These are phyloP conservation scores for Baudoinia panamericana DNA, from an alignment of 495 filamentous ascomycete species.

Conservation along the genomic window DNA sequence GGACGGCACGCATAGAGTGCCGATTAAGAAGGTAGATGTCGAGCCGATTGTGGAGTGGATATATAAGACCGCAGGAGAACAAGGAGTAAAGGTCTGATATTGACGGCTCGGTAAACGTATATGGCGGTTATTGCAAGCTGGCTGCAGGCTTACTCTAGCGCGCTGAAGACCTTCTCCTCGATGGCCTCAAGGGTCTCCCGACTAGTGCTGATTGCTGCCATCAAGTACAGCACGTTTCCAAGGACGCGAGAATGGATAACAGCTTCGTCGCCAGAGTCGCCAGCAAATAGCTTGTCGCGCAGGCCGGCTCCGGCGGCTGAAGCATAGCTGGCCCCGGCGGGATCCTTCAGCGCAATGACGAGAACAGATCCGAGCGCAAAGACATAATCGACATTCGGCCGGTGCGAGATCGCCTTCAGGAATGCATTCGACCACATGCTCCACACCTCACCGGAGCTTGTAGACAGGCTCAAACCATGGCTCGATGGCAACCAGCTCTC, in stretches of 20 bases:
- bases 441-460: constrained; percentile 36
- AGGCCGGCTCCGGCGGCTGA: constrained; percentile 49
- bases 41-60: constrained; percentile 36
- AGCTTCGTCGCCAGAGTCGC: constrained; percentile 25
- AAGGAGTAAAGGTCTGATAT: constrained; percentile 17
- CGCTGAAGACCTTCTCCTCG: constrained; percentile 14
- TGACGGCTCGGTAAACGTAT: no score
- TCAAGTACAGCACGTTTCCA: constrained; percentile 65
- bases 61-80: constrained; percentile 15
- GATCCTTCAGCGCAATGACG: constrained; percentile 45
- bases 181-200: constrained; percentile 9
- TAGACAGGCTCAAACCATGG: background rate
- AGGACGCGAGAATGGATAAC: constrained; percentile 60
- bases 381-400: constrained; percentile 43
- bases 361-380: constrained; percentile 61
- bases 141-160: constrained; percentile 3
- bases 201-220: constrained; percentile 52
- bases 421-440: constrained; percentile 52
- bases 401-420: constrained; percentile 41
- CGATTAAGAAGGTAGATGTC: constrained; percentile 43
- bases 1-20: constrained; percentile 47
- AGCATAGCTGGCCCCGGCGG: constrained; percentile 43
- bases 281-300: constrained; percentile 39
- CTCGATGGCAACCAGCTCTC: constrained; percentile 28
- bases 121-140: no score